Evolutionary conservation across 78 protist species (phyloP), one percentile per base, ranked within the genome.

Genomic region (Dictyostelium brefeldianum): DNA sequence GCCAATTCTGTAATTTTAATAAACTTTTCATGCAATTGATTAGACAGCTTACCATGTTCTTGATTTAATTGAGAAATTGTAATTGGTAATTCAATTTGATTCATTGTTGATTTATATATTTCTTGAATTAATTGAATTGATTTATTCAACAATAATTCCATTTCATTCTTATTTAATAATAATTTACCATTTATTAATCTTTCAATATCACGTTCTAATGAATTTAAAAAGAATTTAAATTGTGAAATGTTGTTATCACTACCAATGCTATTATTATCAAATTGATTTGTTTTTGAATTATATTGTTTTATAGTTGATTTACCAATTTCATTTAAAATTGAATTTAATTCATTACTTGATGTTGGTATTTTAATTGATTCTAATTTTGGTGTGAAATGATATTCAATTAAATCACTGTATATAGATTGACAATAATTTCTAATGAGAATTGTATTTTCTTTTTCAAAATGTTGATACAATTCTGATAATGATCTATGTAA

Each of bases 151-250:
- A 87, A 20, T 14, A 22, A 15, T 65, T 87, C 93, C 62, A 87
- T 48, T 41, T 87, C 80, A 50, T 77, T 77, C 14, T 62, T 87
- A 56, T 87, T 87, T 31, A 59, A 27, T 27, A 77, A 22, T 51
- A 29, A 47, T 48, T 57, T 74, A 20, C 25, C 25, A 18, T 75
- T 17, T 11, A 50, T 22, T 18, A 77, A 20, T 51, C 83, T 74
- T 25, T 65, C 84, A 3, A 87, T 64, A 65, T 87, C 93, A 46
- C 78, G 77, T 46, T 73, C 79, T 47, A 83, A 53, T 29, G 14
- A 18, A 25, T 20, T 73, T n/a, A 83, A 56, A 57, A 15, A 73
- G 12, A 11, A 27, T 50, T 50, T 10, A 25, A 8, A 43, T 67
- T 67, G 75, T 14, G n/a, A 9, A n/a, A 12, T 31, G 5, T 11